phyloP scores from a whole-genome alignment of 768 basidiomycete genomes.

The Myochromella boudieri region DNA sequence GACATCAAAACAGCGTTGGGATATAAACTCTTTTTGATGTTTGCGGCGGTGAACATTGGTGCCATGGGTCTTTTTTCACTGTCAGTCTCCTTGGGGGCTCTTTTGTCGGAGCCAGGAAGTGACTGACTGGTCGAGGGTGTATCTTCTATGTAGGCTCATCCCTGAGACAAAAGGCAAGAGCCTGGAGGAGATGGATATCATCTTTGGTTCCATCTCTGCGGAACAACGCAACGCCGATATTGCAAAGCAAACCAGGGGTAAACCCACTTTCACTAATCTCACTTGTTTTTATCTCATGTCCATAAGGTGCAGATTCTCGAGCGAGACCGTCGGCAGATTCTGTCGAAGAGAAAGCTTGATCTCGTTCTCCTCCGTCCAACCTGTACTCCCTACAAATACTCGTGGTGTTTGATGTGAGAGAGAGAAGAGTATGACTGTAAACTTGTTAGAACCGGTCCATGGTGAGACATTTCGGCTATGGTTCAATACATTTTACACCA shows the following conservation, averaged over 20 bases:
- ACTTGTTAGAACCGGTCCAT: too few relatives aligned
- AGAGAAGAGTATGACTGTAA: too few relatives aligned
- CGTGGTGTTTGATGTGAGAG: too few relatives aligned
- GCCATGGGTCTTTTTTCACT: constrained; percentile 71
- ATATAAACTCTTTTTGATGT: constrained; percentile 78
- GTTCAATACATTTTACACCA: too few relatives aligned
- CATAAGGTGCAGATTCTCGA: too few relatives aligned
- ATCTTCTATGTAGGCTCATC: constrained; percentile 43
- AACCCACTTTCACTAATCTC: too few relatives aligned
- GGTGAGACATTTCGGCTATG: too few relatives aligned
- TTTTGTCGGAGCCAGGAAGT: neutral
- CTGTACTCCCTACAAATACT: too few relatives aligned
- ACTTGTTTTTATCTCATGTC: too few relatives aligned
- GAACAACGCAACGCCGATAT: constrained; percentile 59
- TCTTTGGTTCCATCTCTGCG: constrained; percentile 55
- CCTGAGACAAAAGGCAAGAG: constrained; percentile 62
- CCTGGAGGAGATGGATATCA: constrained; percentile 53
- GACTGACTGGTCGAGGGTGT: neutral
- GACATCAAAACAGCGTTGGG: constrained; percentile 58
- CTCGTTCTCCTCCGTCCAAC: too few relatives aligned
- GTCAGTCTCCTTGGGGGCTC: constrained; percentile 39
- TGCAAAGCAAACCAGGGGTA: constrained; percentile 37
- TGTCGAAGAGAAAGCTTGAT: too few relatives aligned
- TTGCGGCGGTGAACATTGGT: constrained; percentile 69
- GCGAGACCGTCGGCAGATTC: too few relatives aligned